Conservation (phyloP, 257 asterid species). For the Scutellaria minor region DNA sequence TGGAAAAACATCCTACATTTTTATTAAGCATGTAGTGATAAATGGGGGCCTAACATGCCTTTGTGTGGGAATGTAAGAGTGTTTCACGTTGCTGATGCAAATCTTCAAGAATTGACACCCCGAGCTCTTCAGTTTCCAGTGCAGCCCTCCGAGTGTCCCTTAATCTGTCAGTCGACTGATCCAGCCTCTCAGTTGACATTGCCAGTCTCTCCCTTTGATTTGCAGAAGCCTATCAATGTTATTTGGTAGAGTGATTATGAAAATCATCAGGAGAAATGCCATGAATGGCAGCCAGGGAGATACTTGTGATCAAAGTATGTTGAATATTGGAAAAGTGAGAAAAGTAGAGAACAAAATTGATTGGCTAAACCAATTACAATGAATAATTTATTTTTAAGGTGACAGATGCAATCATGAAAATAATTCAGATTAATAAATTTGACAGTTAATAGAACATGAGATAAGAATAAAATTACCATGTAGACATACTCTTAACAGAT, state of each 20-base stretch:
- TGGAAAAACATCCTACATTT: neutral
- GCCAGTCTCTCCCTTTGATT: constrained; percentile 84
- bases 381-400: constrained; percentile 18
- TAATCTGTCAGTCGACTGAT: constrained; percentile 79
- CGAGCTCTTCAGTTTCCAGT: constrained; percentile 90
- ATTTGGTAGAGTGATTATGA: constrained; percentile 22
- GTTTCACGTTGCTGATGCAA: constrained; percentile 94
- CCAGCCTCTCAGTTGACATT: constrained; percentile 83
- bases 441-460: neutral
- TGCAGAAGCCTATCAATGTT: constrained; percentile 63
- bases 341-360: constrained; percentile 14
- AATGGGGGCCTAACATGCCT: constrained; percentile 51
- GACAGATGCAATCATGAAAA: constrained; percentile 22
- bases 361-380: constrained; percentile 18
- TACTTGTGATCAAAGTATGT: neutral
- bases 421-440: neutral
- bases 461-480: neutral
- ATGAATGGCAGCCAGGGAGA: neutral
- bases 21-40: neutral
- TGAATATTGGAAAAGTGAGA: neutral
- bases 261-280: constrained; percentile 9
- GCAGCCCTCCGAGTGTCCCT: constrained; percentile 81
- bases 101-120: constrained; percentile 87
- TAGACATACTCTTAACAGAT: neutral
- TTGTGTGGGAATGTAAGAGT: constrained; percentile 77